phyloP scores from a whole-genome alignment of 2,329 filamentous ascomycete genomes.

The Didymella keratinophila region DNA sequence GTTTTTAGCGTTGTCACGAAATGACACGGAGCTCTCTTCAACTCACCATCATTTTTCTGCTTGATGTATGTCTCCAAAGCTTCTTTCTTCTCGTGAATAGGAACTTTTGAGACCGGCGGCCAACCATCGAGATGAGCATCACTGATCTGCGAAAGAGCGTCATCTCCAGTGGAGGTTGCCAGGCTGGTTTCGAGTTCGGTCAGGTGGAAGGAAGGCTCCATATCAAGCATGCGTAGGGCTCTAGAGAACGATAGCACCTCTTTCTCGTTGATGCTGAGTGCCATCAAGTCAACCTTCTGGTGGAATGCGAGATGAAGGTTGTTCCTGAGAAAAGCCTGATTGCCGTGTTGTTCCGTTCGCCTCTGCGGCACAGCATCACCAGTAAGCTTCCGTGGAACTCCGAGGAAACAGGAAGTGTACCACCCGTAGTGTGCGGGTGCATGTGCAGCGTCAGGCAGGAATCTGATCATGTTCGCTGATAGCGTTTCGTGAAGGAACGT shows the following conservation, averaged over 20 bases:
- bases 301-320: background rate
- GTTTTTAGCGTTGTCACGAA: background rate
- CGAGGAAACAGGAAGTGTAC: background rate
- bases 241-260: background rate
- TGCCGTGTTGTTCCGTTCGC: background rate
- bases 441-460: background rate
- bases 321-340: background rate
- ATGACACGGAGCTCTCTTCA: no score
- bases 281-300: slow-evolving; percentile 1
- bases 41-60: background rate
- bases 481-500: background rate
- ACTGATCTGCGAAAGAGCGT: background rate
- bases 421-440: background rate
- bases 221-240: slow-evolving; percentile 8
- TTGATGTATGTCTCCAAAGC: background rate
- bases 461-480: background rate
- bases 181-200: slow-evolving; percentile 8
- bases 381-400: no score
- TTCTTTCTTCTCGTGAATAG: background rate
- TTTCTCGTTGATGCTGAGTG: background rate
- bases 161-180: background rate
- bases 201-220: slow-evolving; percentile 6
- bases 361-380: no score
- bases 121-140: background rate
- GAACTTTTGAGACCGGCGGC: background rate